Base-by-base conservation (phyloP, 345 rosid species). In the Triadica sebifera region DNA sequence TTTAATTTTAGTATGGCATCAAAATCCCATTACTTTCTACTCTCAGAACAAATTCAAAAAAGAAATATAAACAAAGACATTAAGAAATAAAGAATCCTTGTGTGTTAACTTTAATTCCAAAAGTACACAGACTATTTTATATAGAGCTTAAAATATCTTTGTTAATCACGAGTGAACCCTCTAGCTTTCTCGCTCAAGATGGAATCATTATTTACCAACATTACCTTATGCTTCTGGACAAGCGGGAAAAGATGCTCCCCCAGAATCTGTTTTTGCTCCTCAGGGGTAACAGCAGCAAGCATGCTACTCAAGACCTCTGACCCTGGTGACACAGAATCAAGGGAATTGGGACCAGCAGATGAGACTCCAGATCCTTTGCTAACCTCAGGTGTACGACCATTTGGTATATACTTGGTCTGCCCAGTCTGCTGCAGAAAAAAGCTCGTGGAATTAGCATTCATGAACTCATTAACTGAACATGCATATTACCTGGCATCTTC, bases 201-300 rank as follows among this genome's bases (percentile, higher is more conserved):
- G 34, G 1, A 29, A 29, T 29, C 1, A 29, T 29, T 29, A 29
- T 12, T 24, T 25, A 2, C 6, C n/a, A 55, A 22, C 50, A 65
- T 19, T 80, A 90, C 97, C 89, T 90, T 81, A 56, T 79, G 84
- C 72, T 87, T 83, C 81, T 84, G 84, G 6, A 92, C 87, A 17
- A 87, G 87, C 43, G 96, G 90, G 78, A 87, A 90, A 39, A 92
- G 83, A 3, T 67, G 72, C 82, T 89, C 92, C 47, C 94, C 94
- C 0, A 90, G 82, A 56, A 84, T 83, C 78, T 87, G 89, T 63
- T 90, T 92, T 76, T 87, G 92, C 71, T 74, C 81, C 76, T 81
- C 91, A 4, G 81, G 85, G 60, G 89, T 69, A 51, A 89, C 88
- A 16, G 90, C 85, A 43, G 88, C 81, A 38, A 88, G 91, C 90